Conservation (phyloP, 2,329 filamentous ascomycete species). For the Epichloe coenophiala region DNA sequence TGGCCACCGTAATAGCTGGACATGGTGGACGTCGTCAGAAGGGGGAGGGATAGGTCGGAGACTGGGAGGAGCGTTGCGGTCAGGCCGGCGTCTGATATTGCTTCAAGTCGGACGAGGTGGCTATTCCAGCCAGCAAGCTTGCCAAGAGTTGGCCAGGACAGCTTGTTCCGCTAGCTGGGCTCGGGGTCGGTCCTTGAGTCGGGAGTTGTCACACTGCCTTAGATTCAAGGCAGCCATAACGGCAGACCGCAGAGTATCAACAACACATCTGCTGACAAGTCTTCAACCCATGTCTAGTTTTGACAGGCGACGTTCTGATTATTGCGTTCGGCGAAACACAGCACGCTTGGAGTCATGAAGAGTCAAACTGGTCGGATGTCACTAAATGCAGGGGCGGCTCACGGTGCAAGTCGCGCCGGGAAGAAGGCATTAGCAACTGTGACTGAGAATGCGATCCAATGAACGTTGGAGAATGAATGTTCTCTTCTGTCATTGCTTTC, state of each 20-base stretch:
- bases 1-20: conserved; percentile 25
- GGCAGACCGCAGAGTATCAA: no score
- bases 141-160: neutral
- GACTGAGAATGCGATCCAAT: neutral
- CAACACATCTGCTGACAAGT: no score
- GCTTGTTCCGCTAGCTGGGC: neutral
- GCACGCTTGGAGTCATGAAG: neutral
- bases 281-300: no score
- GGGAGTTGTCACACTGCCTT: neutral
- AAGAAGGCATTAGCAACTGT: neutral
- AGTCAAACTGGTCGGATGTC: neutral
- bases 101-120: conserved; percentile 1
- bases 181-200: neutral
- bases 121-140: neutral
- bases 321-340: neutral
- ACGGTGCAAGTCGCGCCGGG: neutral
- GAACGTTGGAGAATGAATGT: no score
- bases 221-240: neutral
- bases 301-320: no score
- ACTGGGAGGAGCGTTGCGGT: neutral
- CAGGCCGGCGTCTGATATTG: neutral
- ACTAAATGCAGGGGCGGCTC: neutral
- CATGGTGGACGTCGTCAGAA: conserved; percentile 12
- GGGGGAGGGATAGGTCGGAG: neutral
- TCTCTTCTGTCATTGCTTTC: no score